Evolutionary conservation across 2,329 filamentous ascomycete species (phyloP).

Genomic region (Immersiporthe knoxdaviesiana): DNA sequence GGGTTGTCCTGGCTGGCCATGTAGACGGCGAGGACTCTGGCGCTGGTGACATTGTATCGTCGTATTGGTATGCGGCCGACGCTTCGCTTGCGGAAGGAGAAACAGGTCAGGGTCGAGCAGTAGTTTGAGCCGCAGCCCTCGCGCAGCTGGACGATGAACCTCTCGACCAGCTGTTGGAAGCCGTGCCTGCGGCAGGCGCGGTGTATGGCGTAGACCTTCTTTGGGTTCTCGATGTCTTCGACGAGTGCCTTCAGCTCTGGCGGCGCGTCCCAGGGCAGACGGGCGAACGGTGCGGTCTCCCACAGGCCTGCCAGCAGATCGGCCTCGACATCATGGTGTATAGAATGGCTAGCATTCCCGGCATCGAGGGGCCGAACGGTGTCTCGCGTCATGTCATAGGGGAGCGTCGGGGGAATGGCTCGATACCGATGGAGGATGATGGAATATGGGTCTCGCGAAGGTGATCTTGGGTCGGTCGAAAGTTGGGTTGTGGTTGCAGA

Average conservation of each 20-base stretch:
- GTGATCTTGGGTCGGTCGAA: not conserved
- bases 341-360: constrained; percentile 34
- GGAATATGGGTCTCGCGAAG: not conserved
- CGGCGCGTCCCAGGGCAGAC: constrained; percentile 64
- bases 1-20: constrained; percentile 81
- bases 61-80: constrained; percentile 71
- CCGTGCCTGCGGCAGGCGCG: constrained; percentile 63
- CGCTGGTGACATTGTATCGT: constrained; percentile 79
- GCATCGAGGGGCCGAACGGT: constrained; percentile 41
- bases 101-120: constrained; percentile 78
- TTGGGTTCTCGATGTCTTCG: constrained; percentile 64
- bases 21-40: constrained; percentile 78
- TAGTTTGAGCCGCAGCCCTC: constrained; percentile 72
- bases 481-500: not conserved
- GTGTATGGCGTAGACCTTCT: constrained; percentile 63
- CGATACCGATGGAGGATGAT: constrained; percentile 13
- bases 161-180: constrained; percentile 70
- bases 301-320: constrained; percentile 62
- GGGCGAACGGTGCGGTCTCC: constrained; percentile 63
- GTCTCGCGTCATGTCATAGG: constrained; percentile 56
- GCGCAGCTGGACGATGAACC: constrained; percentile 81
- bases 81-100: constrained; percentile 73
- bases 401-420: constrained; percentile 7
- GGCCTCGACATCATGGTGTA: constrained; percentile 41
- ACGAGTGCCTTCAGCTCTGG: constrained; percentile 58